Percentiles rank a stretch among this genome's conserved stretches.
phyloP scores from a whole-genome alignment of 768 basidiomycete species.

The Kwoniella dendrophila region DNA sequence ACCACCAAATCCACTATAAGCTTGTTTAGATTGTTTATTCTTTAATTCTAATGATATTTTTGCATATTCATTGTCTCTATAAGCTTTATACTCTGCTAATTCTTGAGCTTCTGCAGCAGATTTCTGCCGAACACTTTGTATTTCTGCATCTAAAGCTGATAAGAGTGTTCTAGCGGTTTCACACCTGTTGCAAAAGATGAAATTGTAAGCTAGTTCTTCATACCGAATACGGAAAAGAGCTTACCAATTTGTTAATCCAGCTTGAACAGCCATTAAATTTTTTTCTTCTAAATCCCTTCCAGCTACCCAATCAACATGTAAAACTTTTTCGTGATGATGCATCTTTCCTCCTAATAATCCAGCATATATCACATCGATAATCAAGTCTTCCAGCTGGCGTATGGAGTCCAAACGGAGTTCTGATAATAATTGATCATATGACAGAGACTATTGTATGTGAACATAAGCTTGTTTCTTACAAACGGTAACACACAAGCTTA shows the following conservation, averaged over 20 bases:
- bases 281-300: constrained; percentile 70
- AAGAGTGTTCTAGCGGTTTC: constrained; percentile 19
- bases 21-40: background rate
- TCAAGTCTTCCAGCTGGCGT: constrained; percentile 90
- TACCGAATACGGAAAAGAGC: constrained; percentile 24
- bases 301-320: constrained; percentile 90
- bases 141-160: constrained; percentile 16
- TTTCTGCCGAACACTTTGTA: background rate
- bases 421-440: constrained; percentile 72
- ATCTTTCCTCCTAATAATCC: constrained; percentile 86
- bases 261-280: constrained; percentile 28
- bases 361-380: constrained; percentile 95
- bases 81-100: background rate
- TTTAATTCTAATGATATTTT: constrained; percentile 3
- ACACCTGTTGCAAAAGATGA: constrained; percentile 9
- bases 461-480: background rate
- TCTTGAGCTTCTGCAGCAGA: background rate
- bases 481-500: constrained; percentile 57
- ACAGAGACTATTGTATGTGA: constrained; percentile 65
- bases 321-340: constrained; percentile 84
- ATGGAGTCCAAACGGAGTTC: constrained; percentile 74
- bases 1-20: background rate
- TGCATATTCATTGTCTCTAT: constrained; percentile 15
- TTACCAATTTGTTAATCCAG: constrained; percentile 51
- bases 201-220: constrained; percentile 1